Evolutionary conservation across 208 protist genomes (phyloP).

Genomic region (Leptomonas seymouri): DNA sequence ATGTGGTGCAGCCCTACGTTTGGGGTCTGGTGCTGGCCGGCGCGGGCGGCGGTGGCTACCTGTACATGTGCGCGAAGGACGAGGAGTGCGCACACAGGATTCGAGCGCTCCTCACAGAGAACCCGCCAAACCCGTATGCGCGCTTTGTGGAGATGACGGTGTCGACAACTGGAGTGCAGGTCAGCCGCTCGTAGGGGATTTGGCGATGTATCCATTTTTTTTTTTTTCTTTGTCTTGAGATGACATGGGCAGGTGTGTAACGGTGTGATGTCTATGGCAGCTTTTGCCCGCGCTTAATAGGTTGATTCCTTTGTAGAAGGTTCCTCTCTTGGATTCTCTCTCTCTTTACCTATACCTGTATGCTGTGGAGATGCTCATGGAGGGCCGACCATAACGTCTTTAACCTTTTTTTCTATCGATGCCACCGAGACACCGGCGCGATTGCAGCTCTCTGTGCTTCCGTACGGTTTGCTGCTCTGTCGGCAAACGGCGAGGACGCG

Average conservation of each 20-base stretch:
- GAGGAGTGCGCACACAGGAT: constrained; percentile 38
- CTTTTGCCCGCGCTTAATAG: too few relatives aligned
- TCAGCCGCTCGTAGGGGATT: constrained; percentile 31
- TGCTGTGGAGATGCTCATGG: too few relatives aligned
- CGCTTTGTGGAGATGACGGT: constrained; percentile 61
- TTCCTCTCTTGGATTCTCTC: too few relatives aligned
- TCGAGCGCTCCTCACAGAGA: constrained; percentile 33
- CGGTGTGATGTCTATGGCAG: background rate
- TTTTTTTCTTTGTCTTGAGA: background rate
- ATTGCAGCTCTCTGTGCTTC: too few relatives aligned
- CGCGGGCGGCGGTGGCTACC: constrained; percentile 72
- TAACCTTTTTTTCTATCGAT: too few relatives aligned
- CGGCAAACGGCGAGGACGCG: too few relatives aligned
- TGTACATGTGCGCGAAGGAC: constrained; percentile 68
- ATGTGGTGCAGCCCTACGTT: constrained; percentile 42
- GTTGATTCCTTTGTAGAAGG: too few relatives aligned
- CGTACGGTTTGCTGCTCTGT: too few relatives aligned
- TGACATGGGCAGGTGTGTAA: background rate
- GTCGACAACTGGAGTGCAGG: constrained; percentile 38
- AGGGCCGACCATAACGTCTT: too few relatives aligned
- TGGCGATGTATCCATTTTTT: too few relatives aligned
- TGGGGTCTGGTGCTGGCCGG: constrained; percentile 55
- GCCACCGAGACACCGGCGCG: too few relatives aligned
- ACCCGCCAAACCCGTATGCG: constrained; percentile 47
- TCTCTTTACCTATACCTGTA: too few relatives aligned